Percentiles rank a stretch among this genome's conserved stretches.
phyloP scores from a whole-genome alignment of 2,329 filamentous ascomycete genomes.

The Alternaria ventricosa region DNA sequence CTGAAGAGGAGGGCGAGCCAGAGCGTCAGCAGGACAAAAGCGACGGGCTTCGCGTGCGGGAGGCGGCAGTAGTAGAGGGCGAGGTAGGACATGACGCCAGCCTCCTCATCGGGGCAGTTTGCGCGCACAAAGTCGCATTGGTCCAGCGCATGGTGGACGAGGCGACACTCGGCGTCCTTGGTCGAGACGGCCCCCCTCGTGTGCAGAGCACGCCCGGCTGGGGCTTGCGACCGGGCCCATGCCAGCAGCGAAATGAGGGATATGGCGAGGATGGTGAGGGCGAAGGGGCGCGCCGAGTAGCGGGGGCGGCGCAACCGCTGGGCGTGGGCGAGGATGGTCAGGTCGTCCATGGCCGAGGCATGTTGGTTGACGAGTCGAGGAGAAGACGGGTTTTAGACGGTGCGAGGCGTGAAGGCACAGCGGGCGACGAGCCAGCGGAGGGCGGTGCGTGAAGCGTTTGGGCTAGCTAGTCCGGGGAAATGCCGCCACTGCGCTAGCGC shows the following conservation, averaged over 20 bases:
- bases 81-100: conserved; percentile 87
- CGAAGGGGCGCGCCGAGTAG: conserved; percentile 48
- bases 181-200: conserved; percentile 27
- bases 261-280: conserved; percentile 43
- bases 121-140: conserved; percentile 84
- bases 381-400: background rate
- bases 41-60: conserved; percentile 70
- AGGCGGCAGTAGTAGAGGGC: conserved; percentile 88
- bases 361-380: conserved; percentile 4
- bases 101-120: conserved; percentile 88
- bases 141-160: conserved; percentile 76
- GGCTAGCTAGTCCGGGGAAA: conserved; percentile 1
- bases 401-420: background rate
- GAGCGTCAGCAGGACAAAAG: conserved; percentile 76
- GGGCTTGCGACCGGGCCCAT: conserved; percentile 27
- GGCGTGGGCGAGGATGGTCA: conserved; percentile 22
- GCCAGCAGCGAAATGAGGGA: conserved; percentile 37
- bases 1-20: conserved; percentile 94
- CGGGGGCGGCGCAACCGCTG: conserved; percentile 37
- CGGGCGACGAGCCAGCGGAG: conserved; percentile 19
- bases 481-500: background rate
- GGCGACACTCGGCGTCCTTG: conserved; percentile 66
- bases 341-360: conserved; percentile 36
- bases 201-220: conserved; percentile 5
- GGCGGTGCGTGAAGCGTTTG: conserved; percentile 29